Evolutionary conservation across 257 asterid genomes (phyloP), one percentile per base, ranked within the genome.

Genomic region (Scutellaria minor): DNA sequence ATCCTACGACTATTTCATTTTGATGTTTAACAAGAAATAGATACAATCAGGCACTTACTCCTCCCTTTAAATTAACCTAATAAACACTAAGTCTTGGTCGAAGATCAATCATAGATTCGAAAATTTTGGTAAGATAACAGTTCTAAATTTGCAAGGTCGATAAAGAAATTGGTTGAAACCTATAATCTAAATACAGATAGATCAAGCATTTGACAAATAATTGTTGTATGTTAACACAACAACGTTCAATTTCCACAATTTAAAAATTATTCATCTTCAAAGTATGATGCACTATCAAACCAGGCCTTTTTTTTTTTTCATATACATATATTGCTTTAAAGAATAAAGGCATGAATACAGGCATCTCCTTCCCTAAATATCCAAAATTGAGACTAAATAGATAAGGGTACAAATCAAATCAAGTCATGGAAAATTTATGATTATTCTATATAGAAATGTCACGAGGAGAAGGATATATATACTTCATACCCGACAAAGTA

Each of bases 1-100:
- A 71, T 37, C 35, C n/a, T 42, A 41, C 18, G 41, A 20, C 56
- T 24, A 54, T 69, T 55, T 4, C 55, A 18, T 40, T 41, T 11
- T 24, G 2, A n/a, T 6, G 66, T n/a, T 15, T 13, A 13, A 35
- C 22, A 24, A 42, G 39, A n/a, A 24, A 5, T 18, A 45, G 31
- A 56, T 56, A 13, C 45, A 56, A 15, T 13, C 42, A 31, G 59
- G 76, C 12, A 50, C 44, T 1, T 59, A 46, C 9, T 46, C 76
- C 53, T 50, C 24, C 56, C 44, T 24, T 68, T 59, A 15, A 22
- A 27, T 15, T 62, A 48, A 51, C 14, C 37, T 31, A 11, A 9
- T 4, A 35, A 3, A 35, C 47, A 62, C 18, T 5, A 14, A 7
- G 7, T 44, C 53, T 46, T 54, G 24, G 46, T 51, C 11, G 73